Evolutionary conservation across 805 yeast species (phyloP).

Genomic region (Saturnispora kantuleensis): DNA sequence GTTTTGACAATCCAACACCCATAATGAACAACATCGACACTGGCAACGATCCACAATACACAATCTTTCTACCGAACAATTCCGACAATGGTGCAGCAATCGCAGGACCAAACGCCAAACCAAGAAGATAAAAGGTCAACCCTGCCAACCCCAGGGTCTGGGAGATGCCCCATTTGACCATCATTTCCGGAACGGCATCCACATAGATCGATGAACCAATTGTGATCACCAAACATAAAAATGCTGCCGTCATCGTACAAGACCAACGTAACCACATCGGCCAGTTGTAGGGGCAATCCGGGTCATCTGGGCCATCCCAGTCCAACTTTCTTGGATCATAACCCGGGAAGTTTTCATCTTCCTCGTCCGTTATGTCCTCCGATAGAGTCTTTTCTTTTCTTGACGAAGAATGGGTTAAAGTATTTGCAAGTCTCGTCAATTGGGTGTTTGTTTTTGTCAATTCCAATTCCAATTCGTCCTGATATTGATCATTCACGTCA

Average conservation of each 20-base stretch:
- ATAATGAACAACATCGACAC: constrained; percentile 60
- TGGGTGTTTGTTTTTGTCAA: constrained; percentile 16
- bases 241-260: constrained; percentile 54
- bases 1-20: constrained; percentile 60
- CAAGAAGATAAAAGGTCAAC: constrained; percentile 57
- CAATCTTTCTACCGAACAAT: constrained; percentile 54
- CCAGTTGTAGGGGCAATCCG: constrained; percentile 64
- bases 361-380: constrained; percentile 19
- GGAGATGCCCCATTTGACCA: constrained; percentile 38
- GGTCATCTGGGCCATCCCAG: constrained; percentile 56
- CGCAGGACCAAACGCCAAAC: constrained; percentile 64
- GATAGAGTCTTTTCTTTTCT: constrained; percentile 7
- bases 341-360: constrained; percentile 16
- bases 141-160: constrained; percentile 59
- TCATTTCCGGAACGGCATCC: constrained; percentile 50
- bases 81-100: constrained; percentile 67
- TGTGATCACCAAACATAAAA: constrained; percentile 57
- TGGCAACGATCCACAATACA: constrained; percentile 52
- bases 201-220: constrained; percentile 70
- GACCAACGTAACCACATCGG: constrained; percentile 52
- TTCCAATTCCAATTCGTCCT: constrained; percentile 18
- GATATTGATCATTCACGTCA: constrained; percentile 12
- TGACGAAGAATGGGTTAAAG: constrained; percentile 10
- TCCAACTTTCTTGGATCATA: constrained; percentile 33
- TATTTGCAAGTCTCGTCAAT: constrained; percentile 15